phyloP scores from a whole-genome alignment of 2,329 filamentous ascomycete genomes.

The Colletotrichum tropicale region DNA sequence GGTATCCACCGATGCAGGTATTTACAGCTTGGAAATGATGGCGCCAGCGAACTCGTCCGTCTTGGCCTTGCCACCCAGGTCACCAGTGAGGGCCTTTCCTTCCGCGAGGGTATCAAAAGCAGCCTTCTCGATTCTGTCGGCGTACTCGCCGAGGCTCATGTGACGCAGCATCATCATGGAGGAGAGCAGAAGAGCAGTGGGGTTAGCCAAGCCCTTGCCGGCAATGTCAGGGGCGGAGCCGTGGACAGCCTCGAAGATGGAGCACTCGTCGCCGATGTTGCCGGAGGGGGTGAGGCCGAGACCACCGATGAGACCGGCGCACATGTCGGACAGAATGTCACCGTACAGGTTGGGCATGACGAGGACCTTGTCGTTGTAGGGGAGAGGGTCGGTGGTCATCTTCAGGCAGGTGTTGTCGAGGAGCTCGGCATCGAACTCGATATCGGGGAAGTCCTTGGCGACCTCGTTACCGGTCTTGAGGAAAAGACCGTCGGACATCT shows the following conservation, averaged over 20 bases:
- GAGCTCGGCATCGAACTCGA: slow-evolving; percentile 97
- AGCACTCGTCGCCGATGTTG: slow-evolving; percentile 99
- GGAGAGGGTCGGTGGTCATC: slow-evolving; percentile 94
- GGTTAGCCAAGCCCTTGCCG: slow-evolving; percentile 95
- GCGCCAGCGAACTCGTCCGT: slow-evolving; percentile 92
- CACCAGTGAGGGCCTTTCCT: slow-evolving; percentile 95
- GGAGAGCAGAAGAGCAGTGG: slow-evolving; percentile 90
- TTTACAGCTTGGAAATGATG: slow-evolving; percentile 77
- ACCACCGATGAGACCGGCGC: slow-evolving; percentile 96
- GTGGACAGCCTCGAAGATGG: slow-evolving; percentile 99
- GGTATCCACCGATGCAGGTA: slow-evolving; percentile 42
- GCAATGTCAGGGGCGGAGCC: slow-evolving; percentile 96
- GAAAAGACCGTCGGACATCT: slow-evolving; percentile 99
- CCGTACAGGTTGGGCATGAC: slow-evolving; percentile 99
- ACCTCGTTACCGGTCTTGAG: slow-evolving; percentile 84
- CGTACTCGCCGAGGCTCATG: slow-evolving; percentile 89
- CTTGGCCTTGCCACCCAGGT: slow-evolving; percentile 95
- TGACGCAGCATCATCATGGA: slow-evolving; percentile 99
- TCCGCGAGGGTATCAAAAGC: slow-evolving; percentile 95
- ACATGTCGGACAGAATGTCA: slow-evolving; percentile 99
- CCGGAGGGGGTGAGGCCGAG: slow-evolving; percentile 96
- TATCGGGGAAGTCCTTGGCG: slow-evolving; percentile 91
- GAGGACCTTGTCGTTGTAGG: slow-evolving; percentile 99
- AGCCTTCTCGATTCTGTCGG: slow-evolving; percentile 87
- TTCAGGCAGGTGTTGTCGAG: slow-evolving; percentile 99